Conservation (phyloP, 2,329 filamentous ascomycete genomes). For the Hysterium pulicare region DNA sequence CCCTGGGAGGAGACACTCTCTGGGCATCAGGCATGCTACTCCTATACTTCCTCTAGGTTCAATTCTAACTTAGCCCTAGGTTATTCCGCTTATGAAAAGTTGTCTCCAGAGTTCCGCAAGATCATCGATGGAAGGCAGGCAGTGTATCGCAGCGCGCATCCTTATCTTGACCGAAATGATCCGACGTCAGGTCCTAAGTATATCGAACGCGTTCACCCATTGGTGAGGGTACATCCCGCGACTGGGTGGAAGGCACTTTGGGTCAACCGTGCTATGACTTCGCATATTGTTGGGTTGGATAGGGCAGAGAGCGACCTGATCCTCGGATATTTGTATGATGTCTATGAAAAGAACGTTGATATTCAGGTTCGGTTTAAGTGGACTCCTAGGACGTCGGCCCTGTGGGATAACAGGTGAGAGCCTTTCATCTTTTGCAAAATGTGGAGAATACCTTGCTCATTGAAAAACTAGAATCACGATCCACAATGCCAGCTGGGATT, state of each 20-base stretch:
- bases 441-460: conserved; percentile 1
- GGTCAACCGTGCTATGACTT: conserved; percentile 69
- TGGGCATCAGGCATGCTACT: conserved; percentile 54
- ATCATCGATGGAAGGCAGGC: conserved; percentile 66
- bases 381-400: conserved; percentile 62
- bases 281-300: conserved; percentile 66
- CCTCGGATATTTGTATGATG: conserved; percentile 63
- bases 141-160: conserved; percentile 63
- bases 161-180: conserved; percentile 63
- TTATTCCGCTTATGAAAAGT: conserved; percentile 70
- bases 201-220: conserved; percentile 64
- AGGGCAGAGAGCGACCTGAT: conserved; percentile 66
- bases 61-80: conserved; percentile 36
- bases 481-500: conserved; percentile 72
- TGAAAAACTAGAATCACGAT: conserved; percentile 60
- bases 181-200: conserved; percentile 60
- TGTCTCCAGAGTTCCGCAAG: conserved; percentile 66
- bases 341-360: conserved; percentile 67
- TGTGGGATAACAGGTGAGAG: conserved; percentile 68
- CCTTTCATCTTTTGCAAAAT: no score
- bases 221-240: conserved; percentile 68
- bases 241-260: conserved; percentile 73
- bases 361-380: conserved; percentile 71
- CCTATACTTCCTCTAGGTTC: neutral
- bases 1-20: conserved; percentile 65